Conservation (phyloP, 2,329 filamentous ascomycete species). For the Malbranchea zuffiana region DNA sequence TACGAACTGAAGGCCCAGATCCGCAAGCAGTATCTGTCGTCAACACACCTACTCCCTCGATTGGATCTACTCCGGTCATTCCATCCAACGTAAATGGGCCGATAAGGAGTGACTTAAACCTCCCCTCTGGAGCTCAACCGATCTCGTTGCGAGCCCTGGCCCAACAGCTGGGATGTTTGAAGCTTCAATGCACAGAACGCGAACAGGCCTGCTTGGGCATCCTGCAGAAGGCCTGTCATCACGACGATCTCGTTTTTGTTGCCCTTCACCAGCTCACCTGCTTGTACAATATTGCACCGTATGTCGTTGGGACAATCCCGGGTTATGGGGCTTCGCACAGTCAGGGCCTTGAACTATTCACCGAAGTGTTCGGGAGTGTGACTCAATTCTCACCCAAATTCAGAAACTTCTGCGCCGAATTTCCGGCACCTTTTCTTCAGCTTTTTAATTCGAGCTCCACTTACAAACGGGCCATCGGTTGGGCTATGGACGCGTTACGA, state of each 20-base stretch:
- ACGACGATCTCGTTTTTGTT: slow-evolving; percentile 53
- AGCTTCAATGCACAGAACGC: background rate
- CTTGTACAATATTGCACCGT: slow-evolving; percentile 37
- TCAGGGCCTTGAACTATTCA: slow-evolving; percentile 29
- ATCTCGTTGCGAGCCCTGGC: too few species aligned
- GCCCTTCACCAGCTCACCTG: slow-evolving; percentile 56
- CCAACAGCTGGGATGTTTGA: slow-evolving; percentile 3
- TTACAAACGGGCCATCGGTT: slow-evolving; percentile 24
- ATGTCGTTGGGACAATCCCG: slow-evolving; percentile 28
- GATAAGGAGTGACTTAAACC: too few species aligned
- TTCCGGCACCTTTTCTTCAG: slow-evolving; percentile 32
- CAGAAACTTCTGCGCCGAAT: slow-evolving; percentile 38
- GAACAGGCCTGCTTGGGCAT: slow-evolving; percentile 25
- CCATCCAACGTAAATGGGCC: too few species aligned
- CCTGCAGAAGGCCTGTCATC: slow-evolving; percentile 45
- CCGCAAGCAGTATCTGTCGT: too few species aligned
- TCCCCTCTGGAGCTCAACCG: too few species aligned
- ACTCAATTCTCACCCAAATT: slow-evolving; percentile 29
- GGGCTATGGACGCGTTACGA: slow-evolving; percentile 38
- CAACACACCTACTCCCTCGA: too few species aligned
- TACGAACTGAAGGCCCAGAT: too few species aligned
- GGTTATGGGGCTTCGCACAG: slow-evolving; percentile 24
- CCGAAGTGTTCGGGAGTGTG: slow-evolving; percentile 39
- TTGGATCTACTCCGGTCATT: too few species aligned
- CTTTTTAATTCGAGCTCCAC: slow-evolving; percentile 22